These are phyloP conservation scores for Cajanus cajan DNA, from an alignment of 306 rosid species.

Conservation along the genomic window DNA sequence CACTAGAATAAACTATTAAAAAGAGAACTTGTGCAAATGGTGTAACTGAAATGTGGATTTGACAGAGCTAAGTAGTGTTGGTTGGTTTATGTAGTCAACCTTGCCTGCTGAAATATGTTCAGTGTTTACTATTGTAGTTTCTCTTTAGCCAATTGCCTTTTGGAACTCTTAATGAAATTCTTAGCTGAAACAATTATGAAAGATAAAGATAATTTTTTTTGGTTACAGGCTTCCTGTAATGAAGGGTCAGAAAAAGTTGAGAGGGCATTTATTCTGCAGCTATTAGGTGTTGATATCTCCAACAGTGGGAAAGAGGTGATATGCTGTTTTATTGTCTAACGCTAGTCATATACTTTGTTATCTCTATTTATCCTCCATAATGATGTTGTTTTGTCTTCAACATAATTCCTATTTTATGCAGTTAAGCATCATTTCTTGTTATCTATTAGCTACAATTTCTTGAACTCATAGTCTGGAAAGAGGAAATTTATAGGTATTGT, in stretches of 20 bases:
- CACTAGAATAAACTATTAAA: neutral
- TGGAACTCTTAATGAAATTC: neutral
- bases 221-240: slow-evolving; percentile 68
- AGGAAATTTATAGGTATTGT: neutral
- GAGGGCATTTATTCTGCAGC: slow-evolving; percentile 84
- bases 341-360: neutral
- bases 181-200: neutral
- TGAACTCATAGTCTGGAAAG: neutral
- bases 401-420: neutral
- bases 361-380: neutral
- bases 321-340: slow-evolving; percentile 25
- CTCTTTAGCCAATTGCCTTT: neutral
- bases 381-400: neutral
- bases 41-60: neutral
- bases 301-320: slow-evolving; percentile 74
- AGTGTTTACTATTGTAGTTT: neutral
- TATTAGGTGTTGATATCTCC: slow-evolving; percentile 57
- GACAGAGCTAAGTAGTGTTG: neutral
- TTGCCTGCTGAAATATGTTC: neutral
- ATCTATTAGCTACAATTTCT: slow-evolving; percentile 5
- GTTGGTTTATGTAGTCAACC: neutral
- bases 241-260: slow-evolving; percentile 73
- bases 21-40: neutral
- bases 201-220: slow-evolving; percentile 13
- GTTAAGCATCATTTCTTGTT: neutral